Evolutionary conservation across 1,284 basidiomycete genomes (phyloP), one percentile per base, ranked within the genome.

Genomic region (Marasmius oreades): DNA sequence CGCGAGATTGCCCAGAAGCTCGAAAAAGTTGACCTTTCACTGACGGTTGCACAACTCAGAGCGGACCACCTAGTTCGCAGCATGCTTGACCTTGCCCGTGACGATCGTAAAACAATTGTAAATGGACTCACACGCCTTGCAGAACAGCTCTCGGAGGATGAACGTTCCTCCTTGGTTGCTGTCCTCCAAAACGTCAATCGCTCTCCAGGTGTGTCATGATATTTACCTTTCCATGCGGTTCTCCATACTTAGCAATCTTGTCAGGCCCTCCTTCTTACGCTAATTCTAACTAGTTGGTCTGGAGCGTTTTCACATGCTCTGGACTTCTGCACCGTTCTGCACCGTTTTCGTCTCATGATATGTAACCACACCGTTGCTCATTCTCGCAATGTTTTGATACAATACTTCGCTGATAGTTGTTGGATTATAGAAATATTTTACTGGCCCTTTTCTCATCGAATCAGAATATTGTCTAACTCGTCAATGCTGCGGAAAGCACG

Each of bases 131-230:
- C 82, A 54, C 82, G 84, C 46, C 70, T 92, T 8, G 80, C 85
- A 4, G 88, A 92, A 54, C 80, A 80, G 28, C 78, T 95, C 53
- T 78, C 84, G 1, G 80, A 86, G 7, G 88, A 91, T 36, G 91
- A 93, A 63, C 85, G 84, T 70, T 70, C 79, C 16, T 71, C 79
- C 0, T 67, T 94, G 52, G 76, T 88, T 47, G 71, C 74, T 44
- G 81, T 81, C 26, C 75, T 92, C 53, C 86, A 88, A 67, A 81
- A 71, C 62, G 66, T 77, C 5, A 70, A 73, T 53, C 78, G 80
- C 48, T 81, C 81, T 31, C 75, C 80, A 69, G 82, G 85, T 80
- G 61, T 56, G 72, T 70, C 22, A 42, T 50, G 16, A n/a, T 20
- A 8, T 42, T 57, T 36, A 46, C 51, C 42, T 45, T 55, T 33